Percentiles rank a stretch among this genome's conserved stretches.
phyloP scores from a whole-genome alignment of 2,329 filamentous ascomycete genomes.

The Hypoxylon sp. region DNA sequence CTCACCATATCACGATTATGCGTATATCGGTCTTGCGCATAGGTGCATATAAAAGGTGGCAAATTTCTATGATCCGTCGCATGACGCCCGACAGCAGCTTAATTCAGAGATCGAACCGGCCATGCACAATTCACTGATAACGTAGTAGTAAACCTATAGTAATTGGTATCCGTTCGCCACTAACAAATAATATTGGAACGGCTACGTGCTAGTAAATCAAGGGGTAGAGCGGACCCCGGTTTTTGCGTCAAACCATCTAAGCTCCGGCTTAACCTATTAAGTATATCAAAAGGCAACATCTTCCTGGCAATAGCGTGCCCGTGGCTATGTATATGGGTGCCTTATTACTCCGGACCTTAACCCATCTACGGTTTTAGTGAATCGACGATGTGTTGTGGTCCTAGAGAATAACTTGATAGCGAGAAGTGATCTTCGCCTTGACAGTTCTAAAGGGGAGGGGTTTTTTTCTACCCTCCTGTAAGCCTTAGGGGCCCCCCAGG shows the following conservation, averaged over 20 bases:
- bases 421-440: background rate
- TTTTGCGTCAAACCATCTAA: background rate
- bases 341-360: background rate
- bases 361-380: background rate
- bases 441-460: background rate
- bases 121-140: background rate
- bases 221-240: slow-evolving; percentile 18
- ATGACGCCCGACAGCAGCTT: slow-evolving; percentile 13
- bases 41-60: slow-evolving; percentile 20
- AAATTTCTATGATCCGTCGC: background rate
- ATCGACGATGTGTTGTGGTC: background rate
- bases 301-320: background rate
- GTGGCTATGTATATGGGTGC: background rate
- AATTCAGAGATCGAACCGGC: slow-evolving; percentile 1
- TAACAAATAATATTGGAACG: background rate
- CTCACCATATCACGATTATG: background rate
- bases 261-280: background rate
- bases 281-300: background rate
- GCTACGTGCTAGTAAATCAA: background rate
- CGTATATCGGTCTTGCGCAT: slow-evolving; percentile 2
- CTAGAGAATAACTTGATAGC: background rate
- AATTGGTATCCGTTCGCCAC: background rate
- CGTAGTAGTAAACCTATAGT: background rate
- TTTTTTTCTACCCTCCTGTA: background rate
- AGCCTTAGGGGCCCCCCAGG: background rate